A percentile compares a stretch with the other conserved stretches of the same genome.
Conservation (phyloP, 345 rosid genomes). For the Boechera retrofracta region DNA sequence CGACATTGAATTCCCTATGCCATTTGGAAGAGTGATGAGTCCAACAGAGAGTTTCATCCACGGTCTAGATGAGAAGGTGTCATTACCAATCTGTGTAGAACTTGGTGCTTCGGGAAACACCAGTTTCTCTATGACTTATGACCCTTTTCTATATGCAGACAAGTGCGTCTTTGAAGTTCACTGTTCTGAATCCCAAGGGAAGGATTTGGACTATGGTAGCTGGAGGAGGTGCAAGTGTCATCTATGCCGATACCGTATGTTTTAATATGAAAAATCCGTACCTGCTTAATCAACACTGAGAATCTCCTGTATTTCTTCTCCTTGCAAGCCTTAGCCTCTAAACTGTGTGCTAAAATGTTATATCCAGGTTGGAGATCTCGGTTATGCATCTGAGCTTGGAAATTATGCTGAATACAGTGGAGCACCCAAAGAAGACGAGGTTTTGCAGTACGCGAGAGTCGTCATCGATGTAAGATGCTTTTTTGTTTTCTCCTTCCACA, state of each 20-base stretch:
- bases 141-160: conserved; percentile 59
- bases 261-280: conserved; percentile 17
- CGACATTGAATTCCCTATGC: conserved; percentile 85
- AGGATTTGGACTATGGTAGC: conserved; percentile 98
- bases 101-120: not conserved
- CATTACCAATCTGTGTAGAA: conserved; percentile 1
- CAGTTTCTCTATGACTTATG: conserved; percentile 5
- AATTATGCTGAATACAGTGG: conserved; percentile 98
- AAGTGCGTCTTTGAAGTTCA: conserved; percentile 95
- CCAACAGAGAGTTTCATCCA: conserved; percentile 86
- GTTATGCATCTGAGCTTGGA: conserved; percentile 87
- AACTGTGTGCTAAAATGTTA: not conserved
- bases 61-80: conserved; percentile 95
- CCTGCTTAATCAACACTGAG: conserved; percentile 10
- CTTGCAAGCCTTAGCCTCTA: conserved; percentile 13
- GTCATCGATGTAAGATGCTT: conserved; percentile 74
- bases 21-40: conserved; percentile 97
- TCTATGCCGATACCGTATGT: conserved; percentile 89
- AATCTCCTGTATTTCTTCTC: conserved; percentile 12
- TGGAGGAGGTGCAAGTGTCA: conserved; percentile 99
- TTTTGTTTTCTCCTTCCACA: not conserved
- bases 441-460: conserved; percentile 97
- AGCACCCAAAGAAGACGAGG: conserved; percentile 97
- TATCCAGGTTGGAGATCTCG: conserved; percentile 91
- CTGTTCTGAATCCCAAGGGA: conserved; percentile 92